A percentile compares a stretch with the other conserved stretches of the same genome.
Conservation (phyloP, 2,329 filamentous ascomycete genomes). For the Epichloe amarillans region DNA sequence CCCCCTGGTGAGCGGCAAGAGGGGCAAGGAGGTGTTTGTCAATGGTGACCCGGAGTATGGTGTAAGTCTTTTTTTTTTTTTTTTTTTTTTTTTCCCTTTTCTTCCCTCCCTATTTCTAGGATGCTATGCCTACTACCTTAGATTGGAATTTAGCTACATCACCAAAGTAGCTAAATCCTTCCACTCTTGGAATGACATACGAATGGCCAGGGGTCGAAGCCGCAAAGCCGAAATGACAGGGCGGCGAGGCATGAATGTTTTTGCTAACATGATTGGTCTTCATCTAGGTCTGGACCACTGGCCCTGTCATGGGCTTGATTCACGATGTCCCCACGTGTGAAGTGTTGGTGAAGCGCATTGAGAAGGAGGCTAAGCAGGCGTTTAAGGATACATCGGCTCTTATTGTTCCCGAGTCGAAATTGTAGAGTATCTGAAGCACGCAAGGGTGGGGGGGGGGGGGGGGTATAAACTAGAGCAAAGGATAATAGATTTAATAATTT, state of each 20-base stretch:
- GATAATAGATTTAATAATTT: too few species aligned
- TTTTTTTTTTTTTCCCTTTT: too few species aligned
- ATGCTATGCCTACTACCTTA: too few species aligned
- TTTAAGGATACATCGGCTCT: constrained; percentile 46
- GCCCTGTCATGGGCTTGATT: constrained; percentile 84
- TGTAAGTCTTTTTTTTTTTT: constrained; percentile 52
- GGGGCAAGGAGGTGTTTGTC: constrained; percentile 80
- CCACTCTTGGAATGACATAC: too few species aligned
- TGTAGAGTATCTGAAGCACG: constrained; percentile 26
- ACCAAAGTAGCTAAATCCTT: too few species aligned
- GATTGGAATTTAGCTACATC: too few species aligned
- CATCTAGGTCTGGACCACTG: constrained; percentile 81
- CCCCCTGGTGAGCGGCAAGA: constrained; percentile 76
- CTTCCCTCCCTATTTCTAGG: neutral
- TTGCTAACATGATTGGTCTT: neutral
- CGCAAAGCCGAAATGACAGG: too few species aligned
- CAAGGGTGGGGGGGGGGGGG: too few species aligned
- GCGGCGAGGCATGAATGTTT: neutral
- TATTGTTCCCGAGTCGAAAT: constrained; percentile 42
- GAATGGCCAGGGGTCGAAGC: too few species aligned
- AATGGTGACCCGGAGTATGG: constrained; percentile 86
- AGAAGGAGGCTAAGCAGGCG: constrained; percentile 59
- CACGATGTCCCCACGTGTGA: constrained; percentile 70
- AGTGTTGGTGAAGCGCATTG: constrained; percentile 56
- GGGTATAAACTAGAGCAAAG: too few species aligned